Evolutionary conservation across 306 rosid genomes (phyloP).

Genomic region (Inga laurina): DNA sequence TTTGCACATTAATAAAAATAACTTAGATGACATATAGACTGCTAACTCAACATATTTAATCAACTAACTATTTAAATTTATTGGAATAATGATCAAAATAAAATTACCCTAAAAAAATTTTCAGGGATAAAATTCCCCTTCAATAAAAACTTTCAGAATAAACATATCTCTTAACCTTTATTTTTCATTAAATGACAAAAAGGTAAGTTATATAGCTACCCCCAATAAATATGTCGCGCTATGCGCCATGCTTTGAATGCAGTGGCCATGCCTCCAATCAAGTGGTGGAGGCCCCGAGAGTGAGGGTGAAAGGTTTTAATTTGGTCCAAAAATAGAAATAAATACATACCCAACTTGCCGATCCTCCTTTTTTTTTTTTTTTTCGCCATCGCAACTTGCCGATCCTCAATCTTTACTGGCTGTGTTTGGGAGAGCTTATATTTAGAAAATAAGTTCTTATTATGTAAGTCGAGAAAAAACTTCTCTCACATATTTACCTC

Average conservation of each 20-base stretch:
- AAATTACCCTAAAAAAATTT: no score
- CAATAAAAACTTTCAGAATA: no score
- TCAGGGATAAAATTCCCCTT: no score
- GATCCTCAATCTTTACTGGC: neutral
- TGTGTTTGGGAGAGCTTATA: no score
- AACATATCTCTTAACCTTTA: no score
- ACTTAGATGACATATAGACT: fast-evolving
- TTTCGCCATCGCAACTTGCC: neutral
- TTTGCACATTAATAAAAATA: no score
- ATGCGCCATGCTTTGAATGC: neutral
- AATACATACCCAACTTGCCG: neutral
- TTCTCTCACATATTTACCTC: no score
- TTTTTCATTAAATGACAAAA: no score
- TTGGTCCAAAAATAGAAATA: neutral
- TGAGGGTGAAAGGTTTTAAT: neutral
- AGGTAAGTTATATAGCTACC: neutral
- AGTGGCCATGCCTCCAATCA: neutral
- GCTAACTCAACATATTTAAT: fast-evolving
- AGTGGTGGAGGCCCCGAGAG: neutral
- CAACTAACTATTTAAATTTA: no score
- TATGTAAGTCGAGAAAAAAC: no score
- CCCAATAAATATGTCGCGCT: neutral
- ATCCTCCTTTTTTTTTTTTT: neutral
- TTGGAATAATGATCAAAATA: fast-evolving
- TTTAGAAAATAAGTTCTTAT: no score